These are phyloP conservation scores for Kazachstania taianensis DNA, from an alignment of 805 yeast species.

Conservation along the genomic window DNA sequence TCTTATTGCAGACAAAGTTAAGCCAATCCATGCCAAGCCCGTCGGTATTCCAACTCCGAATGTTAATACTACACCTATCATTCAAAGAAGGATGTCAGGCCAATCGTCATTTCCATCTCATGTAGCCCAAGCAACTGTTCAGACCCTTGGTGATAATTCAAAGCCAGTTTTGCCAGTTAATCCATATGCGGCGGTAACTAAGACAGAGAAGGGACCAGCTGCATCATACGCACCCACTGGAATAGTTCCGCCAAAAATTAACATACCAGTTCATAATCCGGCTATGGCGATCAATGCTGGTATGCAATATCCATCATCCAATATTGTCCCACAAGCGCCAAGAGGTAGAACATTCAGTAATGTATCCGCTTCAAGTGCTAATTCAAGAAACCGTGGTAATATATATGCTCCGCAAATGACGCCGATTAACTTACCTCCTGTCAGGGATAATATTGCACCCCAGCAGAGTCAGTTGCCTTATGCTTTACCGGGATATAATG, in stretches of 20 bases:
- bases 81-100: slow-evolving; percentile 1
- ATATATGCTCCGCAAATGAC: slow-evolving; percentile 1
- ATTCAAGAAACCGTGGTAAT: no score
- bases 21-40: slow-evolving; percentile 31
- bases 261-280: slow-evolving; percentile 4
- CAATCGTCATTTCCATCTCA: background rate
- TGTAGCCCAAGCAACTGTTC: background rate
- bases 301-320: background rate
- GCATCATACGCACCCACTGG: slow-evolving; percentile 4
- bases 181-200: slow-evolving; percentile 13
- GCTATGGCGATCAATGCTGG: background rate
- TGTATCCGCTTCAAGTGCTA: no score
- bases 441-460: no score
- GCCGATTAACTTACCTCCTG: no score
- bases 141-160: background rate
- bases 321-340: background rate
- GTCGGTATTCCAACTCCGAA: slow-evolving; percentile 20
- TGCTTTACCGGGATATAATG: no score
- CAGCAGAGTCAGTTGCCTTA: no score
- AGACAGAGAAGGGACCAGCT: no score
- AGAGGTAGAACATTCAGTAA: slow-evolving; percentile 20
- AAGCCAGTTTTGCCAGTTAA: slow-evolving; percentile 1
- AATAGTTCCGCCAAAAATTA: slow-evolving; percentile 8
- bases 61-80: slow-evolving; percentile 6
- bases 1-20: slow-evolving; percentile 34